Evolutionary conservation across 2,329 filamentous ascomycete species (phyloP).

Genomic region (Colletotrichum brevisporum): DNA sequence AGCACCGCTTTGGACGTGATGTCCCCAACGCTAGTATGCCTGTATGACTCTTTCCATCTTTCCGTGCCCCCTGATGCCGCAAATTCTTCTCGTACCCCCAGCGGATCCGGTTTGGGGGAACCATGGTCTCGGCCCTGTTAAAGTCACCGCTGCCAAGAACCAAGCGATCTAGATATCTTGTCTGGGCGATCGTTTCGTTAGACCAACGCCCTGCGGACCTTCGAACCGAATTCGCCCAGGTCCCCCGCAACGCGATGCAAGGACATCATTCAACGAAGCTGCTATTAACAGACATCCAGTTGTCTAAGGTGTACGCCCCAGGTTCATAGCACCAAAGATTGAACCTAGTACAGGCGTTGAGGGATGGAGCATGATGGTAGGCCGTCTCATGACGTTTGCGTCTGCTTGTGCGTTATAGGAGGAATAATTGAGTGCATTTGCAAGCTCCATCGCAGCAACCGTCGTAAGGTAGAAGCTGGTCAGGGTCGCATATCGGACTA

Average conservation of each 20-base stretch:
- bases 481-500: background rate
- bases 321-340: background rate
- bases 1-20: conserved; percentile 2
- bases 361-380: too few relatives aligned
- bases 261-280: background rate
- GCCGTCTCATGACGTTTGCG: too few relatives aligned
- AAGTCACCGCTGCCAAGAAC: conserved; percentile 14
- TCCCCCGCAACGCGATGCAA: background rate
- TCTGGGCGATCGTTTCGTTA: conserved; percentile 32
- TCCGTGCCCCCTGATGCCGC: background rate
- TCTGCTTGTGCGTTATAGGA: background rate
- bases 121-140: background rate
- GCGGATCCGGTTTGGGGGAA: background rate
- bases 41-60: background rate
- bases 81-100: background rate
- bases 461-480: background rate
- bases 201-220: conserved; percentile 14
- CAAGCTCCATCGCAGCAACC: background rate
- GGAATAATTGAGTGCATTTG: background rate
- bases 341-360: background rate
- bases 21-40: background rate
- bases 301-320: background rate
- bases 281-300: background rate
- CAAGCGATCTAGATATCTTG: conserved; percentile 19
- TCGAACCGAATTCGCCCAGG: background rate